phyloP scores from a whole-genome alignment of 257 asterid species.

The Galeopsis tetrahit region DNA sequence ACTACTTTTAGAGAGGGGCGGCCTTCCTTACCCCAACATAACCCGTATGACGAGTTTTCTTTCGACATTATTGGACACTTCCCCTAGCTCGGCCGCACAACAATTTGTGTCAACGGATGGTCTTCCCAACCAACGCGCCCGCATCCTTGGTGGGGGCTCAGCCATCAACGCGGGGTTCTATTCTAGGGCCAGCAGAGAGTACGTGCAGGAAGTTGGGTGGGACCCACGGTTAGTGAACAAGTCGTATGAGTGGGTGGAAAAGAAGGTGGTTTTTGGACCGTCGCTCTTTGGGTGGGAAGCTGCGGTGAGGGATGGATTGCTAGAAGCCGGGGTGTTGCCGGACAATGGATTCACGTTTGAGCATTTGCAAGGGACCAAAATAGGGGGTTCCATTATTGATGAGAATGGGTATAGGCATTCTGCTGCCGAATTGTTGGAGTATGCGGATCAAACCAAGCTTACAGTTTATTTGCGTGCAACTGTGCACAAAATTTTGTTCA shows the following conservation, averaged over 20 bases:
- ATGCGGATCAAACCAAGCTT: constrained; percentile 47
- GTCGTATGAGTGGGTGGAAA: constrained; percentile 80
- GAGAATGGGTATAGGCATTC: constrained; percentile 63
- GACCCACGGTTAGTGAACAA: constrained; percentile 49
- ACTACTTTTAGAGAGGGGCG: constrained; percentile 43
- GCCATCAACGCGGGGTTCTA: constrained; percentile 85
- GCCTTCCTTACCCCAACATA: constrained; percentile 50
- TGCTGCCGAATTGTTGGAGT: constrained; percentile 79
- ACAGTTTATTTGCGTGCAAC: too few species aligned
- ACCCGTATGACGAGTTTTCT: constrained; percentile 47
- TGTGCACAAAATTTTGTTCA: too few species aligned
- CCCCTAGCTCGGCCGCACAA: constrained; percentile 66
- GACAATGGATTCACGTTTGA: constrained; percentile 47
- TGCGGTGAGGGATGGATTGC: constrained; percentile 67
- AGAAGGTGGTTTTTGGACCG: constrained; percentile 68
- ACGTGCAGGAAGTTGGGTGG: constrained; percentile 58
- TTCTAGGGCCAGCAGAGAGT: constrained; percentile 53
- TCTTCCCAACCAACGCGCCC: constrained; percentile 75
- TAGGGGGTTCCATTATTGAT: constrained; percentile 57
- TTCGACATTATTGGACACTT: constrained; percentile 45
- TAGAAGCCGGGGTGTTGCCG: constrained; percentile 53
- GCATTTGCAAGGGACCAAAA: constrained; percentile 70
- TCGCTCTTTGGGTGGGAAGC: constrained; percentile 61
- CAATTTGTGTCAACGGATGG: constrained; percentile 77
- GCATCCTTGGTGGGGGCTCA: constrained; percentile 78